These are phyloP conservation scores for Sisymbrium irio DNA, from an alignment of 345 rosid species.

Conservation along the genomic window DNA sequence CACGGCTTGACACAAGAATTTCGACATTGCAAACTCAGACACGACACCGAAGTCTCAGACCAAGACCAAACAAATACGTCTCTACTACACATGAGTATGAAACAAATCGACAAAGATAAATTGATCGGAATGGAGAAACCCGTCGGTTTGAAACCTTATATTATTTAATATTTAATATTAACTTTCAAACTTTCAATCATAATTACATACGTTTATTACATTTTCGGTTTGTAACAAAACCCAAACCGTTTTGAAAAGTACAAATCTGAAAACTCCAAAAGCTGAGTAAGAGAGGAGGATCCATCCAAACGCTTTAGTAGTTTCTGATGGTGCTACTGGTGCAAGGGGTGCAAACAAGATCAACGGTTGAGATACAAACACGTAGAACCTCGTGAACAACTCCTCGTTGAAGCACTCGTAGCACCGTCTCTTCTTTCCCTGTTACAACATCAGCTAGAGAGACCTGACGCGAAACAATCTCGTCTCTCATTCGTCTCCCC, in stretches of 20 bases:
- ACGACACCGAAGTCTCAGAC: no score
- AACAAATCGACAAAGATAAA: no score
- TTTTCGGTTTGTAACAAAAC: background rate
- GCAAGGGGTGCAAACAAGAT: constrained; percentile 31
- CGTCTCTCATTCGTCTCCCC: constrained; percentile 72
- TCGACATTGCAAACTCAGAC: no score
- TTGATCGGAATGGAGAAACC: no score
- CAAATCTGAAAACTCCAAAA: background rate
- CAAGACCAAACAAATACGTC: no score
- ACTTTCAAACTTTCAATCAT: background rate
- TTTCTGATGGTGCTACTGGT: constrained; percentile 35
- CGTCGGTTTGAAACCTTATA: no score
- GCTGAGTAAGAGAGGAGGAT: background rate
- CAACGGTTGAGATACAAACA: constrained; percentile 47
- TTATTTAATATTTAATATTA: background rate
- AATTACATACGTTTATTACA: background rate
- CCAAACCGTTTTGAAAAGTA: background rate
- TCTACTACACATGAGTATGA: no score
- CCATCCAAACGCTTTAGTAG: constrained; percentile 23
- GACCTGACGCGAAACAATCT: constrained; percentile 46
- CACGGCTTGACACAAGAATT: no score
- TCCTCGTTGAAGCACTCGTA: constrained; percentile 57
- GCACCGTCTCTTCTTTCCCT: constrained; percentile 46
- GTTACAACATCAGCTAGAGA: constrained; percentile 47
- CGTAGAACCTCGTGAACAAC: constrained; percentile 67